phyloP scores from a whole-genome alignment of 2,329 filamentous ascomycete species.

The Sphaerostilbella broomeana region DNA sequence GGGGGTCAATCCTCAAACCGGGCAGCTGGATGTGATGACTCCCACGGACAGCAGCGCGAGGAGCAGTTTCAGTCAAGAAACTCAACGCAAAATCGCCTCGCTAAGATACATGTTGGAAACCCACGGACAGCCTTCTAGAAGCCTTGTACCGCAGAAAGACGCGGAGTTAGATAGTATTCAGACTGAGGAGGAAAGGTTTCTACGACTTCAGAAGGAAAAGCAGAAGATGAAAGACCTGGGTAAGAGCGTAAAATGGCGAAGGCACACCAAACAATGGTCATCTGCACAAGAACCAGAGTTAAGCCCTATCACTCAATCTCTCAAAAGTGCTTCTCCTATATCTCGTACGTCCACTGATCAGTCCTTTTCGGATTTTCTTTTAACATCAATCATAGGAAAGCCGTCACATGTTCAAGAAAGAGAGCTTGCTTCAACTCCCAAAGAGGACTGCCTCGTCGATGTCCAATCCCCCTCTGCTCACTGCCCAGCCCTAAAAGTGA shows the following conservation, averaged over 20 bases:
- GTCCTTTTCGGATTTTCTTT: background rate
- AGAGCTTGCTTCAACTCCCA: no score
- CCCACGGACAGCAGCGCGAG: conserved; percentile 40
- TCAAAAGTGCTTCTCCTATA: conserved; percentile 19
- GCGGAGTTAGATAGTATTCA: conserved; percentile 23
- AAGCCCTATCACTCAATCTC: conserved; percentile 43
- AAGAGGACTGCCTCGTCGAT: no score
- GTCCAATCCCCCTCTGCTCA: background rate
- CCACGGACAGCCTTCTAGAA: no score
- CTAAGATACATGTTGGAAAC: no score
- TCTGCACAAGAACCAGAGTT: conserved; percentile 43
- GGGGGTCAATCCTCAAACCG: conserved; percentile 51
- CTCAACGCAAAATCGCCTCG: conserved; percentile 28
- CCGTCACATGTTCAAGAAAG: conserved; percentile 3
- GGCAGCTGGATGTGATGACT: conserved; percentile 45
- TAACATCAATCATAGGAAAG: conserved; percentile 1
- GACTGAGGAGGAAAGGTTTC: conserved; percentile 32
- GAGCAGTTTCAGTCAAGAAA: conserved; percentile 27
- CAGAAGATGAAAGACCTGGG: conserved; percentile 26
- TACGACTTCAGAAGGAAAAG: conserved; percentile 38
- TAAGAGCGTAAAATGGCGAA: conserved; percentile 37
- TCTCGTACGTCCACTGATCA: conserved; percentile 16
- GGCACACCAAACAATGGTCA: conserved; percentile 43
- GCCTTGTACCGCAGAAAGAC: conserved; percentile 37
- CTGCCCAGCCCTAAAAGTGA: no score